Evolutionary conservation across 192 early-diverging fungal genomes (phyloP), one percentile per base, ranked within the genome.

Genomic region (Umbelopsis sp.): DNA sequence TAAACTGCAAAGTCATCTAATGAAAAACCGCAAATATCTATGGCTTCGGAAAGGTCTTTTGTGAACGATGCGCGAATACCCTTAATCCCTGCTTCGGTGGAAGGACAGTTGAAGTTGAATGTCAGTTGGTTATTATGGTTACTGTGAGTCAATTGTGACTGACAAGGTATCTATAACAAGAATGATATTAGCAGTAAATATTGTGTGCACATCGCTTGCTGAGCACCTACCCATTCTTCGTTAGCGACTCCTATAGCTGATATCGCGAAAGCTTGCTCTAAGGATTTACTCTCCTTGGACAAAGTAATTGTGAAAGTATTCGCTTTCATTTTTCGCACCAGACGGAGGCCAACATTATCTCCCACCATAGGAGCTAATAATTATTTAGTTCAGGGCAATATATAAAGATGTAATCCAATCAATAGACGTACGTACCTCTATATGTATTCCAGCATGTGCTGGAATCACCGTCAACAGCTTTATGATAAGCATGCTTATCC

Each of bases 371-470:
- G 82, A 18, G 47, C 84, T 79, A 75, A 50, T 10, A 48, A 18
- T 45, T 11, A 25, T 27, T 27, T 46, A 22, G 53, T 44, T 22
- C 12, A 53, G 44, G 27, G 27, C 3, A 44, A 20, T 44, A 46
- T 20, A 20, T 46, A 33, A 7, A 67, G 20, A 35, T 45, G 21
- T 50, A 55, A 51, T 23, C 12, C 13, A 49, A 0, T 18, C 12
- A 2, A 27, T 4, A 44, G 12, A 1, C 37, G 53, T 3, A 51
- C n/a, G 47, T 78, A 81, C 80, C 67, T 70, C 15, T 73, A 49
- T 70, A 75, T 27, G 82, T 82, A 41, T 86, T 82, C 86, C 86
- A 88, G 49, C 84, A 85, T 25, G 86, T 86, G 8, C 46, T 48
- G 0, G 69, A 64, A 64, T 84, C 71, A 27, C 71, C 61, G 61